Evolutionary conservation across 2,329 filamentous ascomycete species (phyloP).

Genomic region (Penicillium sumatraense): DNA sequence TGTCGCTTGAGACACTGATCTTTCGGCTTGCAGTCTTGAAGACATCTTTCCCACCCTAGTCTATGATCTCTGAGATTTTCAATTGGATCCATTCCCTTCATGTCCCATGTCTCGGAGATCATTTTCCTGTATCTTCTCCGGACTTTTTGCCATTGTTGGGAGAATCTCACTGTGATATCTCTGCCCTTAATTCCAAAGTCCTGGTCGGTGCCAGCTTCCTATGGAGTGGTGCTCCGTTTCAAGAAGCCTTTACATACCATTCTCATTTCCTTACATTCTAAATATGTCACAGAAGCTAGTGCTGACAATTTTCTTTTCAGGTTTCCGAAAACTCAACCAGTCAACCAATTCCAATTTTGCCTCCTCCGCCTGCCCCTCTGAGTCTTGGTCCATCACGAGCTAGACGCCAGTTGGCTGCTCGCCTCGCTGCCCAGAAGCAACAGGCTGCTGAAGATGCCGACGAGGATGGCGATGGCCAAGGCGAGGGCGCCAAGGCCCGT

Average conservation of each 20-base stretch:
- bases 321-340: conserved; percentile 41
- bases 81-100: not conserved
- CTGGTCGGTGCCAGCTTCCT: not conserved
- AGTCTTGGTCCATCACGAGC: conserved; percentile 87
- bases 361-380: conserved; percentile 73
- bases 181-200: not conserved
- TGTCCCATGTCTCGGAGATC: not conserved
- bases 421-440: conserved; percentile 76
- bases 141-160: not conserved
- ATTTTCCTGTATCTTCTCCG: not conserved
- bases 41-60: conserved; percentile 46
- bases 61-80: not conserved
- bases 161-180: not conserved
- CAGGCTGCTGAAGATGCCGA: conserved; percentile 54
- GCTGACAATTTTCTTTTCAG: conserved; percentile 25
- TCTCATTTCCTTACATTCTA: not conserved
- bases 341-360: conserved; percentile 49
- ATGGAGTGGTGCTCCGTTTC: not conserved
- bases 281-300: not conserved
- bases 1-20: not conserved
- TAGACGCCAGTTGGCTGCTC: conserved; percentile 84
- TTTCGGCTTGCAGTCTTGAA: conserved; percentile 29
- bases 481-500: conserved; percentile 25
- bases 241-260: not conserved
- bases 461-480: conserved; percentile 33